Evolutionary conservation across 2,329 filamentous ascomycete genomes (phyloP).

Genomic region (Tricladium varicosporioides): DNA sequence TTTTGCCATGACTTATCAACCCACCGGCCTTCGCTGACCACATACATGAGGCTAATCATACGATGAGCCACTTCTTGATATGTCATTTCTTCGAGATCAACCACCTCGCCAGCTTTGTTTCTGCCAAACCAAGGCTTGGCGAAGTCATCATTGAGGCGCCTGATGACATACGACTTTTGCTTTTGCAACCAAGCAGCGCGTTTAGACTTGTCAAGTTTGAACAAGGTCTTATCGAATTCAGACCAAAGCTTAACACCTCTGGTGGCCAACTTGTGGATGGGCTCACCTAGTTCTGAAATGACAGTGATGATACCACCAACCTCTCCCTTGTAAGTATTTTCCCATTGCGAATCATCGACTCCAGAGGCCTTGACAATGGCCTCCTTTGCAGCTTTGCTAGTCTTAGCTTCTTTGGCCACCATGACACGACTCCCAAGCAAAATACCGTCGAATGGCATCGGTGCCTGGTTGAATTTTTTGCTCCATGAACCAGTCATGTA

Average conservation of each 20-base stretch:
- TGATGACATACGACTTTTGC: slow-evolving; percentile 82
- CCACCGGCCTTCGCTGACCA: slow-evolving; percentile 83
- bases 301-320: slow-evolving; percentile 93
- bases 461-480: slow-evolving; percentile 74
- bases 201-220: slow-evolving; percentile 85
- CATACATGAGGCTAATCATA: slow-evolving; percentile 82
- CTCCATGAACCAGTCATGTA: slow-evolving; percentile 87
- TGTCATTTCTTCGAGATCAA: slow-evolving; percentile 91
- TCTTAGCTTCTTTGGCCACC: slow-evolving; percentile 86
- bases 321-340: slow-evolving; percentile 83
- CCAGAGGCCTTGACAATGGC: slow-evolving; percentile 81
- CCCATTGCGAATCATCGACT: slow-evolving; percentile 77
- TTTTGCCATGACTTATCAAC: slow-evolving; percentile 77
- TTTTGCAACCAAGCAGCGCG: slow-evolving; percentile 80
- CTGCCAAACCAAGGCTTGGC: slow-evolving; percentile 87
- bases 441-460: slow-evolving; percentile 90
- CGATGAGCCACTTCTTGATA: slow-evolving; percentile 80
- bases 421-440: slow-evolving; percentile 89
- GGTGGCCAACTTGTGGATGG: slow-evolving; percentile 95
- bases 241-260: slow-evolving; percentile 93
- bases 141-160: slow-evolving; percentile 90
- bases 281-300: slow-evolving; percentile 95
- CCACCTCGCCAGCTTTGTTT: slow-evolving; percentile 63
- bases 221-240: slow-evolving; percentile 97
- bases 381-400: slow-evolving; percentile 78